Base-by-base conservation (phyloP, 2,329 filamentous ascomycete genomes). In the Graphilbum ipis-grandicollis region DNA sequence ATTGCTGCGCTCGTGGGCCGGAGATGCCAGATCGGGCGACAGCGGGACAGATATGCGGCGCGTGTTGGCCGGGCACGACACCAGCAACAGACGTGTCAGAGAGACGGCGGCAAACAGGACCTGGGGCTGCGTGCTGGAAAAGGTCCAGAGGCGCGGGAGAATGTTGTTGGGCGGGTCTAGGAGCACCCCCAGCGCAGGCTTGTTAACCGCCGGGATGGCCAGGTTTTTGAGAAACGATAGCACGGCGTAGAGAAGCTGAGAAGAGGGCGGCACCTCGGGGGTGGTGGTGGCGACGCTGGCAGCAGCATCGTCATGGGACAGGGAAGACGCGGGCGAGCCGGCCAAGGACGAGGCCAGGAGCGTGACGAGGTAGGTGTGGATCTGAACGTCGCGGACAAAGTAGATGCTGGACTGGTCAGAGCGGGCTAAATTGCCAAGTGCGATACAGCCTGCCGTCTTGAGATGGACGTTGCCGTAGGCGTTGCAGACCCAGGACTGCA, bases 171-270 rank as follows among this genome's bases (percentile, higher is more conserved):
- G 33, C 0, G 55, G 46, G 6, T 59, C 55, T 4, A 75, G 54
- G 2, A 75, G 52, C 1, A 53, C 52, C 14, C 65, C 65, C 2
- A 78, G 56, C 0, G 53, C 34, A 3, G 57, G 43, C 49, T 74
- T 76, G 52, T 77, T 77, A 19, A 51, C 48, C 0, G 53, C 39
- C 0, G 71, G 68, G 35, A 78, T 70, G 19, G 72, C 68, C 9
- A 78, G 63, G 49, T 78, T 78, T 51, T 75, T 76, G 41, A 76
- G 62, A 46, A 75, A 75, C 8, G 69, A 66, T 15, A 78, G 56
- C 2, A 60, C 56, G 2, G 69, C 61, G 47, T 76, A 71, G 1
- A 72, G 56, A 14, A 73, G 62, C 42, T 74, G 68, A 3, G 48
- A 38, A 19, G 48, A 18, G 42, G 5, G 46, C 41, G 8, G 39